Conservation (phyloP, 192 early-diverging fungal genomes). For the Gryganskiella cystojenkinii region DNA sequence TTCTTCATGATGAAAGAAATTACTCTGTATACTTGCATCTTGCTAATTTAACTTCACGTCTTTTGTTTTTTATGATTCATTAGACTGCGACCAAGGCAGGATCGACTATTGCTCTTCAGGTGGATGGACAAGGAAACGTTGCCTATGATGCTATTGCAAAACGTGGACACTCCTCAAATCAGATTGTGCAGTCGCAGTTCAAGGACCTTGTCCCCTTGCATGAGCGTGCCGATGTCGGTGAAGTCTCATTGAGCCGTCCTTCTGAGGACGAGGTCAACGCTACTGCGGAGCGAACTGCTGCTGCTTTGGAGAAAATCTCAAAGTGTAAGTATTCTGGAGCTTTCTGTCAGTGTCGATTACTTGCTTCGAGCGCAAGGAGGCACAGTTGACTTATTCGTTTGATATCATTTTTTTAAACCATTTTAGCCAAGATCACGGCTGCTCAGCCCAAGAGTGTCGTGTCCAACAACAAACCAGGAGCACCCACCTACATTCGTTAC, state of each 20-base stretch:
- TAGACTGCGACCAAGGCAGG: constrained; percentile 48
- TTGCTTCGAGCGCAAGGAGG: too few relatives aligned
- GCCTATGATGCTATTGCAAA: constrained; percentile 90
- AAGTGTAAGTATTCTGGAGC: constrained; percentile 56
- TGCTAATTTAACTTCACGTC: not conserved
- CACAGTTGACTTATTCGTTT: too few relatives aligned
- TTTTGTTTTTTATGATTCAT: not conserved
- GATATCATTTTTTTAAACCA: not conserved
- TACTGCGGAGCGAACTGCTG: constrained; percentile 88
- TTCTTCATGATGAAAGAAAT: not conserved
- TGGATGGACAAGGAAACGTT: constrained; percentile 89
- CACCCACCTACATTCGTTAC: constrained; percentile 90
- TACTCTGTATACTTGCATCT: not conserved
- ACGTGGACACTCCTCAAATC: constrained; percentile 75
- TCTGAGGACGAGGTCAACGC: constrained; percentile 80
- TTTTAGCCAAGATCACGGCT: constrained; percentile 71
- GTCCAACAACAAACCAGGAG: constrained; percentile 62
- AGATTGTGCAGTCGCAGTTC: constrained; percentile 85
- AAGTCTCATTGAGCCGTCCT: constrained; percentile 81
- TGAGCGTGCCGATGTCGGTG: constrained; percentile 74
- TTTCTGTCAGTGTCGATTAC: too few relatives aligned
- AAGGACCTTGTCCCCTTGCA: constrained; percentile 83
- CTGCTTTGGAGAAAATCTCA: constrained; percentile 89
- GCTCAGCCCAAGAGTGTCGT: constrained; percentile 68
- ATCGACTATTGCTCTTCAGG: constrained; percentile 85